Percentiles rank a stretch among this genome's conserved stretches.
Conservation (phyloP, 106 monocot genomes). For the Alisma plantagoaquatica region DNA sequence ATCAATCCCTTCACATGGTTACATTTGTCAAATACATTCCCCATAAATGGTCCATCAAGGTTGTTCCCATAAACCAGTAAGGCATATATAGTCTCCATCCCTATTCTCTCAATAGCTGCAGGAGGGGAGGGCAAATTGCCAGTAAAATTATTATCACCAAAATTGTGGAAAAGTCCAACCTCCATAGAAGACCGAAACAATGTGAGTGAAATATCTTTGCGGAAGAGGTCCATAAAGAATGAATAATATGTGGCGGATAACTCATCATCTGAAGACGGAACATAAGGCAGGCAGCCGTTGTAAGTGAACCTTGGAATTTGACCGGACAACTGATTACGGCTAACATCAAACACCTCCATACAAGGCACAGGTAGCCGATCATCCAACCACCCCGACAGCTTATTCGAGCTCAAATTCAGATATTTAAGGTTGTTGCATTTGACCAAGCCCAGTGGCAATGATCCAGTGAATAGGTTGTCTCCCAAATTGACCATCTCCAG, state of each 20-base stretch:
- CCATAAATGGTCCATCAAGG: constrained; percentile 40
- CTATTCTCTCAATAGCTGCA: constrained; percentile 23
- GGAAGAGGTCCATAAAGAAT: constrained; percentile 19
- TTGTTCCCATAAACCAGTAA: constrained; percentile 45
- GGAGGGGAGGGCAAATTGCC: constrained; percentile 47
- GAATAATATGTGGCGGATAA: constrained; percentile 28
- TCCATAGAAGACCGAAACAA: constrained; percentile 10
- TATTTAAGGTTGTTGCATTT: constrained; percentile 58
- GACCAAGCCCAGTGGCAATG: constrained; percentile 25
- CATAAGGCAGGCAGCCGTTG: constrained; percentile 19
- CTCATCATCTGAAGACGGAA: constrained; percentile 8
- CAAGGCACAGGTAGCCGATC: constrained; percentile 50
- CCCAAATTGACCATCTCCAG: constrained; percentile 79
- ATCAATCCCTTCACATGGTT: constrained; percentile 37
- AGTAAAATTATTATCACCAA: constrained; percentile 50
- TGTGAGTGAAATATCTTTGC: constrained; percentile 1
- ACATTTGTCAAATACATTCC: constrained; percentile 52
- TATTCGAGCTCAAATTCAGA: constrained; percentile 75
- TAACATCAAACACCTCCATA: constrained; percentile 76
- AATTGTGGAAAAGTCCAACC: constrained; percentile 50
- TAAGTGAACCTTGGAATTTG: constrained; percentile 45
- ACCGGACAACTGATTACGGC: constrained; percentile 59
- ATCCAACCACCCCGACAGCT: constrained; percentile 48
- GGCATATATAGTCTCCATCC: constrained; percentile 34
- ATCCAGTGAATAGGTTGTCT: constrained; percentile 48